Conservation (phyloP, 2,329 filamentous ascomycete genomes). For the Penicillium sp. region DNA sequence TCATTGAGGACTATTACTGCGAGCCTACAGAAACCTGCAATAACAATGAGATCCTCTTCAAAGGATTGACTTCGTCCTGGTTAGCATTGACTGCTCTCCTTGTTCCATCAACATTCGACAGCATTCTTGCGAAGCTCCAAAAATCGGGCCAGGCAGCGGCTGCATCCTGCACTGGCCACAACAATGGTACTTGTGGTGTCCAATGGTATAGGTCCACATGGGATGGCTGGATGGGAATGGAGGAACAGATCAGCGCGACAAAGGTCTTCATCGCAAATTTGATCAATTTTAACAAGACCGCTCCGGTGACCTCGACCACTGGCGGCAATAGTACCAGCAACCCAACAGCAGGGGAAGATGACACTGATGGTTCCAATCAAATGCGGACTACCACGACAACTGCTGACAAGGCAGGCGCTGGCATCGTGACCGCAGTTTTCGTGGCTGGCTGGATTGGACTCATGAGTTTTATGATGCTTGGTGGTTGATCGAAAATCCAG, state of each 20-base stretch:
- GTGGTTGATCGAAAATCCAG: conserved; percentile 6
- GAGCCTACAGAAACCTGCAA: conserved; percentile 55
- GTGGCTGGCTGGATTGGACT: conserved; percentile 24
- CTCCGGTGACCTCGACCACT: conserved; percentile 35
- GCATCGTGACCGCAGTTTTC: conserved; percentile 30
- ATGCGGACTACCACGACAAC: conserved; percentile 17
- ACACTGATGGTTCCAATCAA: not conserved
- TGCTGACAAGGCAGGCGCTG: conserved; percentile 33
- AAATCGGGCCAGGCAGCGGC: conserved; percentile 54
- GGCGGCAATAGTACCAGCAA: conserved; percentile 49
- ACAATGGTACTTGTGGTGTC: conserved; percentile 55
- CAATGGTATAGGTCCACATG: conserved; percentile 50
- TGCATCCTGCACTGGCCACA: conserved; percentile 52
- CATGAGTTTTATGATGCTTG: conserved; percentile 29
- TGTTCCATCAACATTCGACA: conserved; percentile 50
- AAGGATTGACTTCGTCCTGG: conserved; percentile 62
- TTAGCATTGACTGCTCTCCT: conserved; percentile 53
- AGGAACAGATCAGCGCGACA: conserved; percentile 61
- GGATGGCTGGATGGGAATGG: conserved; percentile 54
- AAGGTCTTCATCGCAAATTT: conserved; percentile 56
- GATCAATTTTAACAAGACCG: conserved; percentile 38
- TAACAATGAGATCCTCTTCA: conserved; percentile 51
- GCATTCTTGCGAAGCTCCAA: conserved; percentile 51
- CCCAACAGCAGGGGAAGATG: conserved; percentile 28
- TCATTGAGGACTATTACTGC: conserved; percentile 52